Conservation (phyloP, 2,329 filamentous ascomycete species). For the Diaporthe sp. region DNA sequence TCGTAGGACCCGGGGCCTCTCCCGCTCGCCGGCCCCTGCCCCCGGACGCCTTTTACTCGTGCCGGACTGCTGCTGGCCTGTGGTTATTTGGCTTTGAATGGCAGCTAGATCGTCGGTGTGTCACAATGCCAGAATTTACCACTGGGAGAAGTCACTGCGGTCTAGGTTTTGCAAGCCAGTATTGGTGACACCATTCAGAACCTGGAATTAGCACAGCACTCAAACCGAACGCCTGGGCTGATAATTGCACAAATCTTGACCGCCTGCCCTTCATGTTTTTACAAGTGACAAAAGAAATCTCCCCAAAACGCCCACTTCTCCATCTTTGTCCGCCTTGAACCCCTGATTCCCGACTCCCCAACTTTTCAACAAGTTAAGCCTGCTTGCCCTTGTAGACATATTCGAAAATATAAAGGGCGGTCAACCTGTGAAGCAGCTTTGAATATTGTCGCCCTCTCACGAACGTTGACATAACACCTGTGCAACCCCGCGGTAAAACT, state of each 20-base stretch:
- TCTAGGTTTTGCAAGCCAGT: not conserved
- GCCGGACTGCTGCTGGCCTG: not conserved
- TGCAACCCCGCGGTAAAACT: not conserved
- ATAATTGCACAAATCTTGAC: slow-evolving; percentile 2
- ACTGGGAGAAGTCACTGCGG: not conserved
- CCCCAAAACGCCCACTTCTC: slow-evolving; percentile 4
- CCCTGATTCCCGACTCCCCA: not conserved
- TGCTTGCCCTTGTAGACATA: not conserved
- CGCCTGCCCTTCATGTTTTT: not conserved
- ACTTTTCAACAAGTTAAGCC: not conserved
- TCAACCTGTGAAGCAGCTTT: not conserved
- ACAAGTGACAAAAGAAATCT: slow-evolving; percentile 20
- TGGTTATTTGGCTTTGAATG: too few species aligned
- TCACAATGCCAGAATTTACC: not conserved
- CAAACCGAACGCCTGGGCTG: slow-evolving; percentile 14
- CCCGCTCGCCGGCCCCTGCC: not conserved
- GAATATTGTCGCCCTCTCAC: not conserved
- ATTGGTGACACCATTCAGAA: slow-evolving; percentile 8
- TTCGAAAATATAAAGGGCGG: not conserved
- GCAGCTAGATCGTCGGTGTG: not conserved
- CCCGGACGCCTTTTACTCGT: not conserved
- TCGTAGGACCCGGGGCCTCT: not conserved
- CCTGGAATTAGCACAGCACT: not conserved
- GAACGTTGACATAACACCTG: not conserved
- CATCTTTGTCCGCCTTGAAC: not conserved